Evolutionary conservation across 371 early-diverging fungal genomes (phyloP).

Genomic region (Mucor racemosus): DNA sequence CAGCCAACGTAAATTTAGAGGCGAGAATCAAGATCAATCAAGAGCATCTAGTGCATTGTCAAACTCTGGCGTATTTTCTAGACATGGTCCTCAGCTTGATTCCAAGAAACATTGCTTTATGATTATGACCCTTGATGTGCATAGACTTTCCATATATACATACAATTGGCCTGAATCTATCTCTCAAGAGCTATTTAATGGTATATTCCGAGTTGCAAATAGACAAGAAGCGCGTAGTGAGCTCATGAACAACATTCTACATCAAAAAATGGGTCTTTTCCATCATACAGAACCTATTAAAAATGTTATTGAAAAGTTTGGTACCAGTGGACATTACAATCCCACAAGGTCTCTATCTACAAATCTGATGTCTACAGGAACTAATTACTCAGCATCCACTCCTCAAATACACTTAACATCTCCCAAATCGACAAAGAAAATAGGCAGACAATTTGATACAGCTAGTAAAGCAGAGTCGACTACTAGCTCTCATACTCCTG

Average conservation of each 20-base stretch:
- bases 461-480: conserved; percentile 9
- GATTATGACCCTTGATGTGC: conserved; percentile 62
- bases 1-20: conserved; percentile 8
- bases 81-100: conserved; percentile 23
- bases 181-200: conserved; percentile 63
- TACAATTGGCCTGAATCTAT: conserved; percentile 73
- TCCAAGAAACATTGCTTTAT: conserved; percentile 65
- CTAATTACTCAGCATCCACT: conserved; percentile 15
- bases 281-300: conserved; percentile 54
- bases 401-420: conserved; percentile 33
- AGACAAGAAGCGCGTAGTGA: conserved; percentile 62
- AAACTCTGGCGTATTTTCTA: conserved; percentile 15
- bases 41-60: conserved; percentile 39
- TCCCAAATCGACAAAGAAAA: conserved; percentile 25
- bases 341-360: not conserved
- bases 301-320: conserved; percentile 27
- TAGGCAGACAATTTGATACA: not conserved
- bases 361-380: conserved; percentile 4
- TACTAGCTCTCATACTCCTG: conserved; percentile 7
- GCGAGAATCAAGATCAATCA: conserved; percentile 28
- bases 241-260: conserved; percentile 62
- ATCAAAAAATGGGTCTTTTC: conserved; percentile 78
- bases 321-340: not conserved
- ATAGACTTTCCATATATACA: conserved; percentile 63
- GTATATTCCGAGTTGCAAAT: conserved; percentile 31